A percentile compares a stretch with the other conserved stretches of the same genome.
These are phyloP conservation scores for Cryptococcus jaspeensis DNA, from an alignment of 1,284 basidiomycete genomes.

Conservation along the genomic window DNA sequence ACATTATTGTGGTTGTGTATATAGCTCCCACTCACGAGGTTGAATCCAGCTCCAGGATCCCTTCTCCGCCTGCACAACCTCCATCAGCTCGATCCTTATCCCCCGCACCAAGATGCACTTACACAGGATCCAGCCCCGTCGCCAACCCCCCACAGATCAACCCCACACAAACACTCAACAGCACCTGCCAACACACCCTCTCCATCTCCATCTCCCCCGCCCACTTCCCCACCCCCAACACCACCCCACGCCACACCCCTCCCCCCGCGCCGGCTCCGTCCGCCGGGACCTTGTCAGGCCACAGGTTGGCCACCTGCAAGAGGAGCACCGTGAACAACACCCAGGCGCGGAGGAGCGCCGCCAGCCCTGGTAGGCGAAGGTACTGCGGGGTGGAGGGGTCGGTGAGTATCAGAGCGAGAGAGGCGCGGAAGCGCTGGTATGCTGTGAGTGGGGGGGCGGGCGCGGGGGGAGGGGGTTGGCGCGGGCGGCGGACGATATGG, in stretches of 20 bases:
- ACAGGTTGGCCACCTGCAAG: slow-evolving; percentile 41
- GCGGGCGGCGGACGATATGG: slow-evolving; percentile 44
- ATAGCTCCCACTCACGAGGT: slow-evolving; percentile 32
- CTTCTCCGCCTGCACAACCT: slow-evolving; percentile 24
- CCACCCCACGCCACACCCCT: slow-evolving; percentile 5
- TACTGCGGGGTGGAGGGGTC: slow-evolving; percentile 27
- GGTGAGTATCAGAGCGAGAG: slow-evolving; percentile 25
- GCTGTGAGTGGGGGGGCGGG: slow-evolving; percentile 24
- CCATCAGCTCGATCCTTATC: slow-evolving; percentile 4
- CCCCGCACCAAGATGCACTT: slow-evolving; percentile 4
- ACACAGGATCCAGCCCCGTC: slow-evolving; percentile 44
- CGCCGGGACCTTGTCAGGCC: slow-evolving; percentile 21
- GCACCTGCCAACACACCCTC: slow-evolving; percentile 47
- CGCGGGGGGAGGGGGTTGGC: slow-evolving; percentile 27
- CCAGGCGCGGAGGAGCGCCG: slow-evolving; percentile 39
- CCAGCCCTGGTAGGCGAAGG: slow-evolving; percentile 42
- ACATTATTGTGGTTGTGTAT: too few species aligned
- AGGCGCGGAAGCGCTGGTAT: slow-evolving; percentile 2
- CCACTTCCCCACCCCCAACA: slow-evolving; percentile 30
- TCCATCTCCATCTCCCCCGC: slow-evolving; percentile 42
- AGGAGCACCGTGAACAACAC: slow-evolving; percentile 41
- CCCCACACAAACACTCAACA: slow-evolving; percentile 43
- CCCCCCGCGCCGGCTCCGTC: neutral
- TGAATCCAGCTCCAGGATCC: slow-evolving; percentile 45
- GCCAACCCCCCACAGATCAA: slow-evolving; percentile 40